Evolutionary conservation across 116 monocot genomes (phyloP), one percentile per base, ranked within the genome.

Genomic region (Iris pallida): DNA sequence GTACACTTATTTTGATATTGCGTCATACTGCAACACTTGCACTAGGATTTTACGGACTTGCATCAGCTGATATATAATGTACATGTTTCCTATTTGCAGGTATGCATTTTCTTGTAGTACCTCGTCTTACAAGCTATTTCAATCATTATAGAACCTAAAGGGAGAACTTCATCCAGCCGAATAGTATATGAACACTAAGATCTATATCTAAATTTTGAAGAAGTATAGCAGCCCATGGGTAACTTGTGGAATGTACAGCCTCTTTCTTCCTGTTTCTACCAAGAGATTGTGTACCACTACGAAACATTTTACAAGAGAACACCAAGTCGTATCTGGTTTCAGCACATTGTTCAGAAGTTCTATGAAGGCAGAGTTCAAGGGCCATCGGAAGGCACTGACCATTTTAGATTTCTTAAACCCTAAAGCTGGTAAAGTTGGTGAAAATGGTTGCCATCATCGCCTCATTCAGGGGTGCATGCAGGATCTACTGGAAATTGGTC

Each of bases 391-490:
- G 17, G 75, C 75, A 45, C 53, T 75, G 56, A 68, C 62, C 46
- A 59, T 83, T 58, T 59, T 78, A 53, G 63, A 83, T 49, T 67
- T 78, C 48, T 47, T 78, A 45, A 45, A 10, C 41, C 63, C 71
- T 5, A 53, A 15, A 58, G 46, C 5, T 44, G 0, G 7, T 53
- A 53, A 71, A 68, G 63, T n/a, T 53, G 12, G 45, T 53, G 52
- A 19, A 19, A 45, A 58, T 46, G 49, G 51, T 8, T 57, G 66
- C 44, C 78, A 83, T 68, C 71, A 59, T 16, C 83, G 76, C 16
- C 84, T 84, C 40, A 74, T 84, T 49, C 53, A 47, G 20, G 53
- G 48, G 51, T 80, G 80, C 55, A 76, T 80, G 84, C 70, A 77
- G 47, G 80, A 73, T 49, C 69, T 82, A 46, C 57, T 77, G 53